Percentiles rank a stretch among this genome's conserved stretches.
Evolutionary conservation across 371 early-diverging fungal genomes (phyloP).

Genomic region (Thermomucor indicae-seudaticae): DNA sequence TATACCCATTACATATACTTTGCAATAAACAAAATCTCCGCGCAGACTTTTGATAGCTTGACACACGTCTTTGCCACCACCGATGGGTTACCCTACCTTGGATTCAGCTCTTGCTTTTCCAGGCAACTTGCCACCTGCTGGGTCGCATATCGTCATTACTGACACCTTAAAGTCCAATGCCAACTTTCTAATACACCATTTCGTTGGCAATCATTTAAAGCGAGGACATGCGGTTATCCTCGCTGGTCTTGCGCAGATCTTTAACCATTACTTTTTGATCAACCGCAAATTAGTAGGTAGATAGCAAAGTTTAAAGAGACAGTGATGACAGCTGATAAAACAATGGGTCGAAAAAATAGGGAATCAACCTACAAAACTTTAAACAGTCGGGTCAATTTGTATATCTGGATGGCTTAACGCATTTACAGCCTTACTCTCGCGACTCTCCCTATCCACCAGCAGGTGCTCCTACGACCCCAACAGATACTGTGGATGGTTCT

Average conservation of each 20-base stretch:
- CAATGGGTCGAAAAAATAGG: conserved; percentile 28
- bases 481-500: conserved; percentile 22
- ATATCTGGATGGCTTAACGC: conserved; percentile 64
- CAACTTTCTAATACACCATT: conserved; percentile 69
- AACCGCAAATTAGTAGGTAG: conserved; percentile 63
- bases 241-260: conserved; percentile 63
- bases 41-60: too few relatives aligned
- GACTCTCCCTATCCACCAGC: conserved; percentile 37
- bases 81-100: conserved; percentile 51
- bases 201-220: conserved; percentile 62
- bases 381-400: conserved; percentile 50
- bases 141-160: conserved; percentile 53
- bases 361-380: conserved; percentile 53
- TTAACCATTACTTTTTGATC: conserved; percentile 63
- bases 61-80: too few relatives aligned
- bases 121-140: conserved; percentile 41
- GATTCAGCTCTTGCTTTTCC: conserved; percentile 48
- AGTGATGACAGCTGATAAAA: not conserved
- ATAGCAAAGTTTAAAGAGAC: not conserved
- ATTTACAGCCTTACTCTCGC: conserved; percentile 44
- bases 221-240: conserved; percentile 54
- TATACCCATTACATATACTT: too few relatives aligned
- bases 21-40: too few relatives aligned
- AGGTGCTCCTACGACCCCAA: conserved; percentile 35
- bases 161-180: conserved; percentile 65